Evolutionary conservation across 139 green algal genomes (phyloP).

Genomic region (Auxenochlorella pyrenoidosa): DNA sequence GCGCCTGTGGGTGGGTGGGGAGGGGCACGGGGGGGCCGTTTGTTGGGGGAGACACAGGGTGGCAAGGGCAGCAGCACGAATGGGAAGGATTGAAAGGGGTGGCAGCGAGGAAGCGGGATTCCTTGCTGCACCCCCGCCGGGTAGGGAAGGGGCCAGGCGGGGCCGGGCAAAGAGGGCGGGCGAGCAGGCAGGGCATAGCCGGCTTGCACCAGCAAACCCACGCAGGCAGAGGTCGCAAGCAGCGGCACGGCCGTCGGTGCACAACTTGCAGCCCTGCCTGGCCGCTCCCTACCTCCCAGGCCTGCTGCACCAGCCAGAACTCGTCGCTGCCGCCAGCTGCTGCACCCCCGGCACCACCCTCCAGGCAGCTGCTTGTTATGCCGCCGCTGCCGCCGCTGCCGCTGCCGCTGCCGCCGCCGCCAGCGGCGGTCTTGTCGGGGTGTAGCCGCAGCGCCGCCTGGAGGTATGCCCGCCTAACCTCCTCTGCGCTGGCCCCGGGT

Average conservation of each 20-base stretch:
- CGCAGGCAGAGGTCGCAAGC: too few species aligned
- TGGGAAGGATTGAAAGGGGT: too few species aligned
- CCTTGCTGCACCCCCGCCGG: too few species aligned
- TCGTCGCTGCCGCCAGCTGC: not conserved
- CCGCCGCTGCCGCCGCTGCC: not conserved
- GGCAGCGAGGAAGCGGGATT: too few species aligned
- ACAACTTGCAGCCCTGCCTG: too few species aligned
- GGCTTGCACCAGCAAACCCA: too few species aligned
- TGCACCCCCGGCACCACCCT: not conserved
- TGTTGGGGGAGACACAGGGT: not conserved
- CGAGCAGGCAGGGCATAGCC: too few species aligned
- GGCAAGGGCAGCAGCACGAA: too few species aligned
- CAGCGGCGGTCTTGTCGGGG: constrained; percentile 70
- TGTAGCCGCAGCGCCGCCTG: constrained; percentile 83
- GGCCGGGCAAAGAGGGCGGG: too few species aligned
- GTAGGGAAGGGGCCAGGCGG: too few species aligned
- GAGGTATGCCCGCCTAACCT: constrained; percentile 89
- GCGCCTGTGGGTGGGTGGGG: not conserved
- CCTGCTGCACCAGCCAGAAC: constrained; percentile 25
- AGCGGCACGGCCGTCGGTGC: too few species aligned
- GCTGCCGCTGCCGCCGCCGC: not conserved
- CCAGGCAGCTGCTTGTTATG: not conserved
- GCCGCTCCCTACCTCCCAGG: constrained; percentile 19
- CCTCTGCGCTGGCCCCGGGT: constrained; percentile 25
- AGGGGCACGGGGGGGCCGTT: not conserved